phyloP scores from a whole-genome alignment of 2,329 filamentous ascomycete genomes.

The Cercospora zeina region DNA sequence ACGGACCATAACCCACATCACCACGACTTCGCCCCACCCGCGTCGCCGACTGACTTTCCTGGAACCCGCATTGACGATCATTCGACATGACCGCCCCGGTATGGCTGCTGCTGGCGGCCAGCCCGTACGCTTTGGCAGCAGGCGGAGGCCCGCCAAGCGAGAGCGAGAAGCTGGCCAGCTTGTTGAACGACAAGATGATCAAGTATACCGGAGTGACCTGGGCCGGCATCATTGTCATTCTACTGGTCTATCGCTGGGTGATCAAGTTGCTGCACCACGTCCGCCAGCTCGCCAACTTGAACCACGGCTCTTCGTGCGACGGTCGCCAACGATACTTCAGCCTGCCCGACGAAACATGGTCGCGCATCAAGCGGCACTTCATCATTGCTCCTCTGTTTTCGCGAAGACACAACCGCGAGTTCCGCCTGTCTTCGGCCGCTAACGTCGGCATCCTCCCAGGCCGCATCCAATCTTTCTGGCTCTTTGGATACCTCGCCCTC shows the following conservation, averaged over 20 bases:
- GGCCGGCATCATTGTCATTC: slow-evolving; percentile 60
- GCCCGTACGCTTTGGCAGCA: slow-evolving; percentile 20
- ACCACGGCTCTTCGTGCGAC: slow-evolving; percentile 62
- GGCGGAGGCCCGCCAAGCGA: slow-evolving; percentile 15
- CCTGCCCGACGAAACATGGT: slow-evolving; percentile 55
- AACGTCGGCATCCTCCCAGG: slow-evolving; percentile 53
- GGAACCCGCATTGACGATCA: neutral
- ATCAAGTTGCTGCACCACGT: slow-evolving; percentile 66
- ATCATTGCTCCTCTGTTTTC: slow-evolving; percentile 52
- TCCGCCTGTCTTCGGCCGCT: slow-evolving; percentile 52
- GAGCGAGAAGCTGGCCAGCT: slow-evolving; percentile 22
- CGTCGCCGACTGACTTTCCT: neutral
- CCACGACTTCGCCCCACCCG: neutral
- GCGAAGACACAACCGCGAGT: slow-evolving; percentile 54
- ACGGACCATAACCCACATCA: neutral
- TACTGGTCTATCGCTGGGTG: slow-evolving; percentile 67
- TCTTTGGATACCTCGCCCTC: slow-evolving; percentile 52
- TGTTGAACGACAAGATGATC: slow-evolving; percentile 37
- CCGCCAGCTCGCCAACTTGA: slow-evolving; percentile 71
- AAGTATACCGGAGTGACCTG: slow-evolving; percentile 52
- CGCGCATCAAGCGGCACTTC: slow-evolving; percentile 49
- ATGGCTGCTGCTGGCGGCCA: slow-evolving; percentile 27
- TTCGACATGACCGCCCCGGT: slow-evolving; percentile 20
- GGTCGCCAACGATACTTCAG: slow-evolving; percentile 71
- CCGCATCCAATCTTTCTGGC: slow-evolving; percentile 51